Percentiles rank a stretch among this genome's conserved stretches.
Conservation (phyloP, 108 stramenopile genomes). For the Nannochloropsis gaditana region DNA sequence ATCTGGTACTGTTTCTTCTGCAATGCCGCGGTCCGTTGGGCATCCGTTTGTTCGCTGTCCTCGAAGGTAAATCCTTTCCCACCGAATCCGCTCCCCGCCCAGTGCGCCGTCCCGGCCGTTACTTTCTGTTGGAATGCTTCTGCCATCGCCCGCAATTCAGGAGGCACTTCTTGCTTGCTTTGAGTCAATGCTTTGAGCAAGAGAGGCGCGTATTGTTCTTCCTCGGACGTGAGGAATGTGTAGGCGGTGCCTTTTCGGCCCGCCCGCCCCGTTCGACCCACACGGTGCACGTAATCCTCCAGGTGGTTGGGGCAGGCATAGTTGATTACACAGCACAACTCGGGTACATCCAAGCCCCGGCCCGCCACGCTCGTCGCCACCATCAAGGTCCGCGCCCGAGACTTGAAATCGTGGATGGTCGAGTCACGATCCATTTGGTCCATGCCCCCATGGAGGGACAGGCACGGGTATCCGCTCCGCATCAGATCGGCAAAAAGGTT, state of each 20-base stretch:
- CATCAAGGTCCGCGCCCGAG: slow-evolving; percentile 72
- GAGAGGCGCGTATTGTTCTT: slow-evolving; percentile 88
- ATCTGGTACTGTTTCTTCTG: slow-evolving; percentile 53
- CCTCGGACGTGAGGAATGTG: slow-evolving; percentile 83
- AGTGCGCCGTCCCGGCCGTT: slow-evolving; percentile 66
- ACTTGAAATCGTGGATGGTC: slow-evolving; percentile 95
- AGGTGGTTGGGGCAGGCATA: slow-evolving; percentile 94
- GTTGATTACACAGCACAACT: slow-evolving; percentile 75
- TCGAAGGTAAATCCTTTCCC: slow-evolving; percentile 96
- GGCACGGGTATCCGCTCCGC: slow-evolving; percentile 79
- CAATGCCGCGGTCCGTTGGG: slow-evolving; percentile 65
- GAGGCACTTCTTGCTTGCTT: slow-evolving; percentile 72
- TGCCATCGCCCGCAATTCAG: slow-evolving; percentile 72
- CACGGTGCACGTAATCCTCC: slow-evolving; percentile 97
- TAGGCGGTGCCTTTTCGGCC: slow-evolving; percentile 85
- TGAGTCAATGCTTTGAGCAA: slow-evolving; percentile 82
- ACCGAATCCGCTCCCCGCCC: slow-evolving; percentile 83
- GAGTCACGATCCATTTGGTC: slow-evolving; percentile 98
- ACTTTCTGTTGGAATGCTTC: slow-evolving; percentile 86
- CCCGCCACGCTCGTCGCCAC: slow-evolving; percentile 85
- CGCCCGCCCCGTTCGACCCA: slow-evolving; percentile 94
- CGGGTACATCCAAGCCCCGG: slow-evolving; percentile 90
- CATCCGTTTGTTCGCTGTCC: slow-evolving; percentile 82
- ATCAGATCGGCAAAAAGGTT: slow-evolving; percentile 77
- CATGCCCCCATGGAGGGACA: slow-evolving; percentile 96